Conservation (phyloP, 2,329 filamentous ascomycete genomes). For the Elsinoe perseae region DNA sequence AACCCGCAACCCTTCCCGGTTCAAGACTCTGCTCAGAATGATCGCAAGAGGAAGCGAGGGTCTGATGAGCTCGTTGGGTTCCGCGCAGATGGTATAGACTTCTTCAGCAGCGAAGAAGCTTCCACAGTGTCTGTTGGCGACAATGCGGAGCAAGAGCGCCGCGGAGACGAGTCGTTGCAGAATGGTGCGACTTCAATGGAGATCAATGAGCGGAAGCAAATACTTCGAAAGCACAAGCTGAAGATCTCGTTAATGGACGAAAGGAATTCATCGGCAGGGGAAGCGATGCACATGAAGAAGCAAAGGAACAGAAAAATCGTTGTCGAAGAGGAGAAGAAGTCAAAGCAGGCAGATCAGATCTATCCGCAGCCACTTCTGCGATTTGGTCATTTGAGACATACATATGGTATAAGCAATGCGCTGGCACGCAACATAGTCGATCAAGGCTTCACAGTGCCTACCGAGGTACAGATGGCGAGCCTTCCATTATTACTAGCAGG, state of each 20-base stretch:
- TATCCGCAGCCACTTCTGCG: constrained; percentile 72
- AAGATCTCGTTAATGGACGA: constrained; percentile 27
- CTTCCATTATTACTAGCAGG: constrained; percentile 63
- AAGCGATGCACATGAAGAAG: constrained; percentile 40
- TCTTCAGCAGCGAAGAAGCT: not conserved
- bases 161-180: not conserved
- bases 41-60: constrained; percentile 30
- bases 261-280: constrained; percentile 20
- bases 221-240: constrained; percentile 30
- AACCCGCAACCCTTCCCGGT: constrained; percentile 11
- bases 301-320: constrained; percentile 23
- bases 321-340: constrained; percentile 27
- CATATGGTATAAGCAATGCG: constrained; percentile 65
- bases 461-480: constrained; percentile 84
- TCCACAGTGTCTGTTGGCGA: not conserved
- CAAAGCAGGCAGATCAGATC: constrained; percentile 52
- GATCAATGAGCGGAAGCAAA: constrained; percentile 22
- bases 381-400: constrained; percentile 63
- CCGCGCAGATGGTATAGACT: not conserved
- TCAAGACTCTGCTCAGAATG: constrained; percentile 24
- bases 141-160: not conserved
- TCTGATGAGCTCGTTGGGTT: not conserved
- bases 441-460: constrained; percentile 83
- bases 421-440: constrained; percentile 69
- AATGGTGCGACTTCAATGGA: not conserved